Evolutionary conservation across 768 basidiomycete genomes (phyloP).

Genomic region (Hypholoma sublateritium): DNA sequence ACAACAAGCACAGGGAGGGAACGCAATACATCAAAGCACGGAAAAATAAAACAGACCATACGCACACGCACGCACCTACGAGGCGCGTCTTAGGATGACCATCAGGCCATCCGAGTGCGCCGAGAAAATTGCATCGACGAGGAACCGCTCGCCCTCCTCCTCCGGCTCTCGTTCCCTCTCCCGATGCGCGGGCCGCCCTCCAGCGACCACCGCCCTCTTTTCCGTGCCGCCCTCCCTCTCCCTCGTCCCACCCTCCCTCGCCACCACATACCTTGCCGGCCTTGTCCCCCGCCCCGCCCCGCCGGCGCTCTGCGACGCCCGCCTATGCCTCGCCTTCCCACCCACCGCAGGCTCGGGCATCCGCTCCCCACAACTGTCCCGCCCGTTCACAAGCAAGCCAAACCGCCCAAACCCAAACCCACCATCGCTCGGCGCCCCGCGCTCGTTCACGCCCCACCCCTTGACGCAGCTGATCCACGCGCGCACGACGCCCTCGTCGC

Average conservation of each 20-base stretch:
- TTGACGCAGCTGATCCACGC: constrained; percentile 79
- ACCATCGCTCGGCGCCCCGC: constrained; percentile 79
- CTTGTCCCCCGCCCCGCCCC: neutral
- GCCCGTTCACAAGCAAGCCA: constrained; percentile 49
- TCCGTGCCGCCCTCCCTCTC: too few species aligned
- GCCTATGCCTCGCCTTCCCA: neutral
- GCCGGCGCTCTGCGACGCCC: neutral
- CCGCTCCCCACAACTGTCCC: constrained; percentile 46
- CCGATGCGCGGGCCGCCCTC: neutral
- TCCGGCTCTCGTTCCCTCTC: constrained; percentile 8
- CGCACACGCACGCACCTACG: constrained; percentile 6
- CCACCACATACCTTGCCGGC: neutral
- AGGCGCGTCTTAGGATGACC: constrained; percentile 66
- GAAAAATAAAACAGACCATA: neutral
- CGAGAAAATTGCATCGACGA: constrained; percentile 81
- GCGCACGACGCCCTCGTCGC: constrained; percentile 66
- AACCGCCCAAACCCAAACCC: constrained; percentile 85
- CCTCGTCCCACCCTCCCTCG: too few species aligned
- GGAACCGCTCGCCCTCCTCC: constrained; percentile 39
- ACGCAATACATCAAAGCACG: neutral
- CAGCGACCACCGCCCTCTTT: neutral
- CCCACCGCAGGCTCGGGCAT: constrained; percentile 7
- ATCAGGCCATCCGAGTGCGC: constrained; percentile 85
- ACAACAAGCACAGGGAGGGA: neutral
- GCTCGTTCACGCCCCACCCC: constrained; percentile 83